Evolutionary conservation across 768 basidiomycete genomes (phyloP).

Genomic region (Tricholoma terreum): DNA sequence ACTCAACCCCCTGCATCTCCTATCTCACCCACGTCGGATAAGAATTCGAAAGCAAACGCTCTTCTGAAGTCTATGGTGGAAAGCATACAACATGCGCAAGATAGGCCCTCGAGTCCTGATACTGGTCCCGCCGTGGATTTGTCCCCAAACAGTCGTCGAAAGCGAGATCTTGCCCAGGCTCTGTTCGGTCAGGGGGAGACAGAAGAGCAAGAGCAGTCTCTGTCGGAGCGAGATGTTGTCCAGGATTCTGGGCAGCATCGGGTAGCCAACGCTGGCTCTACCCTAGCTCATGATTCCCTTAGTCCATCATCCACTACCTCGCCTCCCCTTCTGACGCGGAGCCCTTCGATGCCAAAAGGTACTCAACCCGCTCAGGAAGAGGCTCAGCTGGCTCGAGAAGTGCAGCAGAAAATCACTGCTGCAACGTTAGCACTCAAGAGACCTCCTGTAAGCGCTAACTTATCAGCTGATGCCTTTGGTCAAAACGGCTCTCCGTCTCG

Average conservation of each 20-base stretch:
- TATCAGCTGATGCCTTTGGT: constrained; percentile 29
- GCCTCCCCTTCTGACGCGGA: constrained; percentile 37
- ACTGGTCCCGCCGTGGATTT: constrained; percentile 24
- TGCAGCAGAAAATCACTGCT: constrained; percentile 66
- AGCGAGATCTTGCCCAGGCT: constrained; percentile 73
- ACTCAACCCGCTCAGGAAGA: constrained; percentile 46
- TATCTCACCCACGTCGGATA: constrained; percentile 37
- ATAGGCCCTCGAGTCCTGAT: constrained; percentile 24
- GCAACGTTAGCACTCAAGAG: constrained; percentile 56
- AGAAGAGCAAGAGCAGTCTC: constrained; percentile 15
- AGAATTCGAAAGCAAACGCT: constrained; percentile 58
- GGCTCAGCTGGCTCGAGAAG: constrained; percentile 57
- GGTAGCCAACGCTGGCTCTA: constrained; percentile 9
- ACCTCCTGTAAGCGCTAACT: constrained; percentile 39
- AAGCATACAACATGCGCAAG: constrained; percentile 42
- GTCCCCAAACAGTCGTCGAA: constrained; percentile 57
- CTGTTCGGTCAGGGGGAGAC: constrained; percentile 57
- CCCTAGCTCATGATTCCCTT: constrained; percentile 22
- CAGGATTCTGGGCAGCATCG: neutral
- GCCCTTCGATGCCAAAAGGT: constrained; percentile 41
- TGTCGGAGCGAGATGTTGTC: neutral
- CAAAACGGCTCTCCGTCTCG: constrained; percentile 39
- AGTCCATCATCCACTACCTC: constrained; percentile 26
- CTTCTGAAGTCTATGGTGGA: constrained; percentile 62
- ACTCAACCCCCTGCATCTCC: constrained; percentile 36